Evolutionary conservation across 2,329 filamentous ascomycete species (phyloP), one percentile per base, ranked within the genome.

Genomic region (Sporothrix mexicana): DNA sequence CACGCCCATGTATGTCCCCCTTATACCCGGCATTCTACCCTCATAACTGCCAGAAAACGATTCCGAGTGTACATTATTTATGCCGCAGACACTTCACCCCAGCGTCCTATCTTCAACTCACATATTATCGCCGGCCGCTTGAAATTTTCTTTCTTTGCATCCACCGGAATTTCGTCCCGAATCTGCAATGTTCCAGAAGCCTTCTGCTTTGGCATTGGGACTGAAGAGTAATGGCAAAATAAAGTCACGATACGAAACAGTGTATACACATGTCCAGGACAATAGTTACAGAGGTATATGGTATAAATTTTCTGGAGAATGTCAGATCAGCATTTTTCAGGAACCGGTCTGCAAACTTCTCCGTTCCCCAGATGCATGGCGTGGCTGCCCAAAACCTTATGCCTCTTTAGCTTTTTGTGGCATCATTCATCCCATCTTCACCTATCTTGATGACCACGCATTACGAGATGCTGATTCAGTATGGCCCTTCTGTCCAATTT

Each of bases 381-480:
- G 41, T 41, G 61, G 43, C 43, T 68, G 43, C 64, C 53, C 15
- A 68, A 30, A 68, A 49, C 43, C 23, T 68, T 68, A 68, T 51
- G 43, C 41, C n/a, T 12, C 23, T 66, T 47, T 45, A n/a, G 23
- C 12, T 20, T n/a, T 10, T 68, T n/a, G 15, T 51, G 43, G 43
- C 15, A 47, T 68, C 64, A 25, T 36, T 23, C 9, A 17, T 20
- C 10, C 9, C 17, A 12, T 3, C 3, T 10, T 15, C 17, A 12
- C 36, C 59, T 20, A 36, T 43, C 6, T 6, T 9, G 1, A 53
- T 20, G 20, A n/a, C n/a, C 1, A 68, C n/a, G n/a, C 13, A 53
- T 68, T 45, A 68, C 64, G 45, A 68, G 23, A 49, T 68, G 64
- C 25, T 68, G 30, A 36, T 51, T 68, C 45, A 51, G 43, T 51